Base-by-base conservation (phyloP, 1,284 basidiomycete genomes). In the Naganishia cerealis region DNA sequence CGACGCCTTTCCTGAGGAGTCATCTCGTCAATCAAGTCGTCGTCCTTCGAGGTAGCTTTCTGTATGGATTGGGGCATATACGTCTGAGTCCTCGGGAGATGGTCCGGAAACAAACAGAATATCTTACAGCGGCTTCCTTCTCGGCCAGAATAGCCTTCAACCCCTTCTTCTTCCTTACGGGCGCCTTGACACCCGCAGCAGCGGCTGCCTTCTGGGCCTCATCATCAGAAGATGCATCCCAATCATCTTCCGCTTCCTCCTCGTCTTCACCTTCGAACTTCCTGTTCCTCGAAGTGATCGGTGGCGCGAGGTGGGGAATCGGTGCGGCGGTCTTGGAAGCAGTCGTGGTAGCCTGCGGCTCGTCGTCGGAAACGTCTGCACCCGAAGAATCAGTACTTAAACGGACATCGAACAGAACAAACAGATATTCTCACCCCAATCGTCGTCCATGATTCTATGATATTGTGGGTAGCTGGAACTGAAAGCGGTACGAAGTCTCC, bases 261-360 rank as follows among this genome's bases (percentile, higher is more conserved):
- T 91, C 90, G 75, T 95, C 92, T 80, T 95, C 92, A 63, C 90
- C 92, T 70, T 88, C 90, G 86, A 88, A 93, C 81, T 89, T 90
- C 74, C 81, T 85, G 77, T 84, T 86, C 70, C 81, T 80, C 33
- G 82, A 82, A 57, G 84, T 81, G 42, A 83, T 82, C 54, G 79
- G 77, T 73, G 79, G 75, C 15, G 76, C 76, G 40, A 78, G 77
- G 39, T 82, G 79, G 57, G 74, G 82, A 80, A 71, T 57, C 7
- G 75, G 71, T 36, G 72, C 52, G 12, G 67, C 39, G 42, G 76
- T 74, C 15, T 85, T 79, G 56, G 84, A 74, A 18, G 82, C 75
- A 42, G 79, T 73, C 1, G 81, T 80, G 36, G 79, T 74, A n/a
- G 82, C 57, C 43, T 55, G 63, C 50, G 82, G 76, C 67, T 87